These are phyloP conservation scores for Hymenotorrendiella dingleyae DNA, from an alignment of 2,329 filamentous ascomycete species.

Conservation along the genomic window DNA sequence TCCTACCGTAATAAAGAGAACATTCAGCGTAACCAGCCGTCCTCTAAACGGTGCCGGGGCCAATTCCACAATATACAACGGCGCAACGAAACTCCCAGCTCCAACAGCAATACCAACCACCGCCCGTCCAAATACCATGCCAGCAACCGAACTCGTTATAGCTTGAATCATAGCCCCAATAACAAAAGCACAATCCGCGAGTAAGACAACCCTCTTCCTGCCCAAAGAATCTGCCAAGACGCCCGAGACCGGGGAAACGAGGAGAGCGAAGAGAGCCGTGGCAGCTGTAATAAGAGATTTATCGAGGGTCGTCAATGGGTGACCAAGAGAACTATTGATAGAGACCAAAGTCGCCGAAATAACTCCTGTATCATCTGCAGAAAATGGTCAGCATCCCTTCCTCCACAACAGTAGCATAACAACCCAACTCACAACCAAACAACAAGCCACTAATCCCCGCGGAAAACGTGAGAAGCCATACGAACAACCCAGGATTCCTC, in stretches of 20 bases:
- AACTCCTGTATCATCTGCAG: constrained; percentile 40
- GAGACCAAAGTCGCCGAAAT: constrained; percentile 64
- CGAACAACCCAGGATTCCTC: constrained; percentile 38
- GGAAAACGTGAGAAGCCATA: constrained; percentile 57
- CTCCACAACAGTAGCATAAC: not conserved
- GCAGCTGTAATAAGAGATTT: constrained; percentile 67
- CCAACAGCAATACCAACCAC: constrained; percentile 70
- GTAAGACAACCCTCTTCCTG: constrained; percentile 55
- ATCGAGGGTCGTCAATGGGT: constrained; percentile 54
- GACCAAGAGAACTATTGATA: constrained; percentile 51
- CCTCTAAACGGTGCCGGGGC: constrained; percentile 72
- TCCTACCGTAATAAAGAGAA: constrained; percentile 78
- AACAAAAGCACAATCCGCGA: constrained; percentile 62
- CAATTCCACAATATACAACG: constrained; percentile 83
- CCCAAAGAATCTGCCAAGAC: constrained; percentile 57
- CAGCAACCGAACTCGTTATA: constrained; percentile 46
- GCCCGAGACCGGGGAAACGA: constrained; percentile 58
- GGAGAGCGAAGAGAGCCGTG: constrained; percentile 60
- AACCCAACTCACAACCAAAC: constrained; percentile 54
- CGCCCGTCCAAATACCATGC: constrained; percentile 62
- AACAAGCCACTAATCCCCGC: constrained; percentile 62
- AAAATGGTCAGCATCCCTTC: not conserved
- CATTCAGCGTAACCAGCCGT: constrained; percentile 72
- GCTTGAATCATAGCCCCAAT: constrained; percentile 63
- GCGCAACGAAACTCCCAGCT: constrained; percentile 74